Evolutionary conservation across 768 basidiomycete genomes (phyloP), one percentile per base, ranked within the genome.

Genomic region (Russula griseocarnosa): DNA sequence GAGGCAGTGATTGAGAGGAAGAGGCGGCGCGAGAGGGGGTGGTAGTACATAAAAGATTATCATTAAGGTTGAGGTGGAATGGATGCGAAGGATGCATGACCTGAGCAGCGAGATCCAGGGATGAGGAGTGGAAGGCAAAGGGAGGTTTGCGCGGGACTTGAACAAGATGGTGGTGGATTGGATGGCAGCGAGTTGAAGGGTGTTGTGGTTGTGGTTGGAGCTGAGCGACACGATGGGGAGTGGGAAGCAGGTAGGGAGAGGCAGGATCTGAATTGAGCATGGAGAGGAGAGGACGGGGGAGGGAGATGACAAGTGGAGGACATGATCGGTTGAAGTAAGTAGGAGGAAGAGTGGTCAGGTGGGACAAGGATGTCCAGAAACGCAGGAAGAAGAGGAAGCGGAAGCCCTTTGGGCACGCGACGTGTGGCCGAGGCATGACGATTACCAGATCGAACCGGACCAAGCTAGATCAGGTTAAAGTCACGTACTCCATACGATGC

Each of bases 391-490:
- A 61, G 53, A 49, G 16, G 53, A 55, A 47, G 52, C 28, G 32
- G 30, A 61, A 54, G 53, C 20, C 1, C 26, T 28, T 51, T 16
- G 59, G 42, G 59, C 58, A 60, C 40, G 50, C 59, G 59, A 60
- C 49, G 49, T 34, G 32, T 58, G 47, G 47, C 47, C 47, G 34
- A 34, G 50, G 63, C 2, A 38, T 11, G 49, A 8, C 8, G 0
- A 55, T 60, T 50, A 14, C 63, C 53, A 60, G 53, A 59, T 63
- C 58, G 52, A 53, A 22, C 51, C 20, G 26, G 11, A 8, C 34
- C 34, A 47, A 38, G 52, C 62, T 63, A 47, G 62, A 64, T 64
- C 63, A 60, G 63, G 63, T 59, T 64, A 64, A 64, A 64, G 58
- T 50, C 58, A 60, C 53, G 54, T 36, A 52, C 62, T 54, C 52